Conservation (phyloP, 495 filamentous ascomycete species). For the Bryoglossum gracile region DNA sequence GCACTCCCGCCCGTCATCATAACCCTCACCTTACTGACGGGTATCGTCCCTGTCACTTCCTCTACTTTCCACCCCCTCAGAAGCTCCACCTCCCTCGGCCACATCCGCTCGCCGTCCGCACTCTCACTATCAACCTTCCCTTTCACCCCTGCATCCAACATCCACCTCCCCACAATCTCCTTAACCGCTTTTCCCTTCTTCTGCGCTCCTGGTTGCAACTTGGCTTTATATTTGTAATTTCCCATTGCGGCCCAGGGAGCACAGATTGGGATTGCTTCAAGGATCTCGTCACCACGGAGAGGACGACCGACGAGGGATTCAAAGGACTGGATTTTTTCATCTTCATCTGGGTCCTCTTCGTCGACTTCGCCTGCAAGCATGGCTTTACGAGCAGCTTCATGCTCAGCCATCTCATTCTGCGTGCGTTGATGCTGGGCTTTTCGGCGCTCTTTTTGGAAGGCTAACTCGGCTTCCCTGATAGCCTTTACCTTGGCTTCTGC, state of each 20-base stretch:
- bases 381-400: conserved; percentile 56
- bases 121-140: conserved; percentile 49
- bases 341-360: conserved; percentile 51
- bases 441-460: conserved; percentile 61
- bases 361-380: conserved; percentile 36
- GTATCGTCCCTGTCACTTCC: conserved; percentile 74
- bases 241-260: conserved; percentile 79
- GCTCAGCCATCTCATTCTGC: conserved; percentile 50
- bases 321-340: conserved; percentile 48
- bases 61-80: conserved; percentile 72
- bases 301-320: conserved; percentile 73
- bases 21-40: conserved; percentile 79
- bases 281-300: conserved; percentile 75
- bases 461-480: conserved; percentile 50
- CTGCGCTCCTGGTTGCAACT: conserved; percentile 79
- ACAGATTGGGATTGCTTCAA: conserved; percentile 83
- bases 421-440: conserved; percentile 70
- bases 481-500: conserved; percentile 45
- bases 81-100: conserved; percentile 74
- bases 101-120: conserved; percentile 65
- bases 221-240: conserved; percentile 80
- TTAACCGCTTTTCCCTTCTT: conserved; percentile 96
- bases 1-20: conserved; percentile 52
- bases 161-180: conserved; percentile 77
- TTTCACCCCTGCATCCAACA: conserved; percentile 48